Percentiles rank a stretch among this genome's conserved stretches.
Conservation (phyloP, 176 grass and related monocot species). For the sorghum (Sorghum bicolor) region DNA sequence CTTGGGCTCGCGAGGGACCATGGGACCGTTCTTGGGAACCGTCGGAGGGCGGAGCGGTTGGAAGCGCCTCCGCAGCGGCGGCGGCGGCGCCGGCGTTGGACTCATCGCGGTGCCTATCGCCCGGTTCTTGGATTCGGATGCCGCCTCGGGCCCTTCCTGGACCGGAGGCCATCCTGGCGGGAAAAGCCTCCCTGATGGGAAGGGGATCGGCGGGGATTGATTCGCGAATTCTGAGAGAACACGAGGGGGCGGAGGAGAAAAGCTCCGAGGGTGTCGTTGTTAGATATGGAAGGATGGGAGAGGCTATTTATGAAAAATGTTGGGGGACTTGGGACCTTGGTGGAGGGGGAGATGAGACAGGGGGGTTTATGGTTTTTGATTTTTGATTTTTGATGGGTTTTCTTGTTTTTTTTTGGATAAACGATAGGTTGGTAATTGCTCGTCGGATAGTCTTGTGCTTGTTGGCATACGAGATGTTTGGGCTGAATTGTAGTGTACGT, state of each 20-base stretch:
- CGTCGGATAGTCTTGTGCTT: too few species aligned
- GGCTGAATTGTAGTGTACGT: too few species aligned
- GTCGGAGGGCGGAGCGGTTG: not conserved
- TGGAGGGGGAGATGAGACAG: not conserved
- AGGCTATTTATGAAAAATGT: not conserved
- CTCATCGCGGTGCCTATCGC: not conserved
- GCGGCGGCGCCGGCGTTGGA: not conserved
- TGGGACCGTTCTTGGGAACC: not conserved
- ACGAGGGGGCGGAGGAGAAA: not conserved
- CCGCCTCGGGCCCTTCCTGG: not conserved
- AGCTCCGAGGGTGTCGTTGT: not conserved
- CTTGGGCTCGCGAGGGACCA: not conserved
- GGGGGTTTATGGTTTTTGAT: not conserved
- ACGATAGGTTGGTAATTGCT: too few species aligned
- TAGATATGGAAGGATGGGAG: not conserved
- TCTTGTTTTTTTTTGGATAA: too few species aligned
- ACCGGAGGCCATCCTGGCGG: constrained; percentile 24
- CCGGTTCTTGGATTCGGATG: not conserved
- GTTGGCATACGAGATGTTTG: too few species aligned
- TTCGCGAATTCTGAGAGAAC: not conserved
- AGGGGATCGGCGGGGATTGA: not conserved
- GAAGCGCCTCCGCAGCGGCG: not conserved
- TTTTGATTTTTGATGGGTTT: not conserved
- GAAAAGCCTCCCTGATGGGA: not conserved
- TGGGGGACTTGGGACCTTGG: not conserved